These are phyloP conservation scores for Paratinospora sagittata DNA, from an alignment of 164 flowering plant genomes.

Conservation along the genomic window DNA sequence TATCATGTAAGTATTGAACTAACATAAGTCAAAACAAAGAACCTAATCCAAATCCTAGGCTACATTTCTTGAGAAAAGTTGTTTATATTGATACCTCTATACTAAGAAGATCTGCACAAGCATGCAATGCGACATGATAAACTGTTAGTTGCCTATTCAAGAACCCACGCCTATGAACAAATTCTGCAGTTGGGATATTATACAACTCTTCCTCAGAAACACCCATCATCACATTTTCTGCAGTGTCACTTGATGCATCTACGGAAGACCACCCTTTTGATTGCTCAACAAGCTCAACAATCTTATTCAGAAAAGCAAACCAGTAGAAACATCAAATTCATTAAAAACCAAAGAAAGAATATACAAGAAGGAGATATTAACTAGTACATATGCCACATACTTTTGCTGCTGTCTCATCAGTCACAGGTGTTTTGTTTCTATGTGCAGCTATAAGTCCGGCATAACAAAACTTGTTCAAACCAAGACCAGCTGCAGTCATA, in stretches of 20 bases:
- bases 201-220: conserved; percentile 66
- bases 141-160: conserved; percentile 53
- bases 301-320: conserved; percentile 32
- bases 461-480: conserved; percentile 88
- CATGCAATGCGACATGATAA: conserved; percentile 83
- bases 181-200: conserved; percentile 76
- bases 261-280: conserved; percentile 85
- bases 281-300: conserved; percentile 81
- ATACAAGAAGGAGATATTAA: conserved; percentile 5
- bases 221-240: conserved; percentile 13
- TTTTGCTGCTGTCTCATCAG: conserved; percentile 58
- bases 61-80: background rate
- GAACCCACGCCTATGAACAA: conserved; percentile 59
- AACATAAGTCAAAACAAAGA: too few relatives aligned
- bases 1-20: background rate
- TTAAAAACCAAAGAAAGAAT: conserved; percentile 1
- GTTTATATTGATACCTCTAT: conserved; percentile 47
- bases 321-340: conserved; percentile 11
- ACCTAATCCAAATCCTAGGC: background rate
- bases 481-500: conserved; percentile 98
- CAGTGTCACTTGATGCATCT: conserved; percentile 39
- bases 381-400: conserved; percentile 27
- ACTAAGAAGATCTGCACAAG: conserved; percentile 69
- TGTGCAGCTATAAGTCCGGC: conserved; percentile 89
- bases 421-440: conserved; percentile 49